phyloP scores from a whole-genome alignment of 495 filamentous ascomycete genomes.

The Neurospora sp. region DNA sequence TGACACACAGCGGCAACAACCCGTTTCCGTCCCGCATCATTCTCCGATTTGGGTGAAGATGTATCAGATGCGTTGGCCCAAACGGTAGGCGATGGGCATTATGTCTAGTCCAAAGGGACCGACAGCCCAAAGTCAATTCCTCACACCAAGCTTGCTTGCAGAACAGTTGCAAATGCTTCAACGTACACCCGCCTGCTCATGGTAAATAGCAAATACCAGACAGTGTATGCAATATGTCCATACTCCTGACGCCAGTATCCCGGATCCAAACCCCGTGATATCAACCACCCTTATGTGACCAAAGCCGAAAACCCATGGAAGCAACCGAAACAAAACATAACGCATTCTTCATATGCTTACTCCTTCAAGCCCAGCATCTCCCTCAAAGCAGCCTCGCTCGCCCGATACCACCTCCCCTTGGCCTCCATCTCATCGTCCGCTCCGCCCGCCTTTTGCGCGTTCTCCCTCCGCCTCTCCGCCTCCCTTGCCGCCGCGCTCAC shows the following conservation, averaged over 20 bases:
- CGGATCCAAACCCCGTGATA: background rate
- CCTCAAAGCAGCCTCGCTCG: slow-evolving; percentile 57
- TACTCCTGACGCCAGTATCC: background rate
- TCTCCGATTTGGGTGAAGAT: background rate
- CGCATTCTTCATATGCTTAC: background rate
- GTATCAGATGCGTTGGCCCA: background rate
- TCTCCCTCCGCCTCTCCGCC: slow-evolving; percentile 65
- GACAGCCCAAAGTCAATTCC: background rate
- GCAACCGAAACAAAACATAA: background rate
- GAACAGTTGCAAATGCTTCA: background rate
- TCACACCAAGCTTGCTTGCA: background rate
- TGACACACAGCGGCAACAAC: background rate
- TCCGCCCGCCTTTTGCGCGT: slow-evolving; percentile 37
- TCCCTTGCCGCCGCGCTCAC: slow-evolving; percentile 64
- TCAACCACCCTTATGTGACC: background rate
- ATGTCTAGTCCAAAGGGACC: background rate
- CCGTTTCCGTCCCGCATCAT: background rate
- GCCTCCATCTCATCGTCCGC: slow-evolving; percentile 74
- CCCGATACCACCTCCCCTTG: slow-evolving; percentile 71
- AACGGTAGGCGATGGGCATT: background rate
- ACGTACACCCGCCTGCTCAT: background rate
- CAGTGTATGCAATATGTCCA: background rate
- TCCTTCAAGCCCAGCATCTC: slow-evolving; percentile 42
- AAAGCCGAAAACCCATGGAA: background rate
- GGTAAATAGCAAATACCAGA: background rate